These are phyloP conservation scores for Carex parvula DNA, from an alignment of 176 grass and related monocot genomes.

Conservation along the genomic window DNA sequence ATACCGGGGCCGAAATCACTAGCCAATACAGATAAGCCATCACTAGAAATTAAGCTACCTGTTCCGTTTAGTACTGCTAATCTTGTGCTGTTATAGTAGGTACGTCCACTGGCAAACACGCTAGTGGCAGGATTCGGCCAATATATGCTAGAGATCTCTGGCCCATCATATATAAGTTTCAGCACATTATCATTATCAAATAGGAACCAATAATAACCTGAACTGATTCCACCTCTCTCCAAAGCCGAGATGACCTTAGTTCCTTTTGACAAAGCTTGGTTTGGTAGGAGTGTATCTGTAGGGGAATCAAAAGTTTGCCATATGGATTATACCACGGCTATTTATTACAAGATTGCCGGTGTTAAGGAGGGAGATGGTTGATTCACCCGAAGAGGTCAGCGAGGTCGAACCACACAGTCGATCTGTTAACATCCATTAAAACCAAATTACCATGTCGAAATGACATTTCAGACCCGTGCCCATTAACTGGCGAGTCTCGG, in stretches of 20 bases:
- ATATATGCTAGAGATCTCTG: conserved; percentile 42
- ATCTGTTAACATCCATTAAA: conserved; percentile 44
- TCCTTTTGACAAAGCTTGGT: not conserved
- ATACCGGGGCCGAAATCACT: conserved; percentile 24
- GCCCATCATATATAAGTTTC: conserved; percentile 40
- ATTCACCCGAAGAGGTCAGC: conserved; percentile 10
- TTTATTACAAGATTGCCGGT: conserved; percentile 45
- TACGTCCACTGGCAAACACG: conserved; percentile 14
- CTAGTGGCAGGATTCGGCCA: conserved; percentile 20
- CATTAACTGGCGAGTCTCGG: conserved; percentile 36
- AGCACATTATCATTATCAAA: conserved; percentile 49
- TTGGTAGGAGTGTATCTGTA: conserved; percentile 46
- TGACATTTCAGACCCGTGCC: conserved; percentile 29
- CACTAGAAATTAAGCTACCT: conserved; percentile 32
- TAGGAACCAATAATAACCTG: conserved; percentile 32
- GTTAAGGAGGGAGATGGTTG: conserved; percentile 35
- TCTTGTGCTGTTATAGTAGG: conserved; percentile 36
- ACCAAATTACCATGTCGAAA: conserved; percentile 40
- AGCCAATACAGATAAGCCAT: not conserved
- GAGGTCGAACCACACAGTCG: conserved; percentile 44
- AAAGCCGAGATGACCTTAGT: not conserved
- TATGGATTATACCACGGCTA: conserved; percentile 7
- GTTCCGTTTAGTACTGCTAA: conserved; percentile 24
- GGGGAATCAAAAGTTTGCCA: conserved; percentile 54
- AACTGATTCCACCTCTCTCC: not conserved